phyloP scores from a whole-genome alignment of 352 stramenopile species.

The Pythium monospermum region DNA sequence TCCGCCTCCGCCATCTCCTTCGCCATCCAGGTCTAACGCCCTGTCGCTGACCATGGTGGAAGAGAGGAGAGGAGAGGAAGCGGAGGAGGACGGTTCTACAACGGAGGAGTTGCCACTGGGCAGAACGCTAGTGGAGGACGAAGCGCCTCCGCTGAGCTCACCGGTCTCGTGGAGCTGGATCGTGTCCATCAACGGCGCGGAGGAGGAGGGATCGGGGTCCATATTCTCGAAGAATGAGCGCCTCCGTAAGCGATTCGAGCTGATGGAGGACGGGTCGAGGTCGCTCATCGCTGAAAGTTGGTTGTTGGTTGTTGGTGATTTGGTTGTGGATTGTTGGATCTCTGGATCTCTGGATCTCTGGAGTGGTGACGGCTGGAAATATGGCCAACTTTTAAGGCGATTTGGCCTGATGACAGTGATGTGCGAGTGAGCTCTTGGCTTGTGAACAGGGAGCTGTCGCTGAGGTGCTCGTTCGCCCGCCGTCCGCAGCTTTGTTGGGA shows the following conservation, averaged over 20 bases:
- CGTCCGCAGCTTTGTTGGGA: too few species aligned
- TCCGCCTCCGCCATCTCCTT: not conserved
- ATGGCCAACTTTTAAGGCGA: too few species aligned
- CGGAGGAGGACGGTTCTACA: not conserved
- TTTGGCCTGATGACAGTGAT: too few species aligned
- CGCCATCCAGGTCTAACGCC: not conserved
- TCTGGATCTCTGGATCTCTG: too few species aligned
- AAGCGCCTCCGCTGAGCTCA: too few species aligned
- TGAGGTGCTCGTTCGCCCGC: too few species aligned
- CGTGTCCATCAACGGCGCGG: constrained; percentile 10
- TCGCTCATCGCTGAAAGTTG: too few species aligned
- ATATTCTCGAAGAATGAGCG: constrained; percentile 67
- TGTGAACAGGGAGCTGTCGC: too few species aligned
- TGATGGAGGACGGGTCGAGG: constrained; percentile 30
- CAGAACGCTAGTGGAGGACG: constrained; percentile 6
- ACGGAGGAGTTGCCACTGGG: too few species aligned
- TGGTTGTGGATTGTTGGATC: too few species aligned
- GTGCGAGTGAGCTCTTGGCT: too few species aligned
- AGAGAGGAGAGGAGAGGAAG: constrained; percentile 10
- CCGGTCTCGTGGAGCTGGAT: constrained; percentile 10
- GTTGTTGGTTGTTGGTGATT: constrained; percentile 31
- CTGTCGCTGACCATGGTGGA: not conserved
- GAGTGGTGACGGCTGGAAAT: too few species aligned
- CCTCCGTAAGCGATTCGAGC: constrained; percentile 49
- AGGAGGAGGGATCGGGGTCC: constrained; percentile 30